Evolutionary conservation across 2,329 filamentous ascomycete genomes (phyloP), one percentile per base, ranked within the genome.

Genomic region (Pyricularia sp.): DNA sequence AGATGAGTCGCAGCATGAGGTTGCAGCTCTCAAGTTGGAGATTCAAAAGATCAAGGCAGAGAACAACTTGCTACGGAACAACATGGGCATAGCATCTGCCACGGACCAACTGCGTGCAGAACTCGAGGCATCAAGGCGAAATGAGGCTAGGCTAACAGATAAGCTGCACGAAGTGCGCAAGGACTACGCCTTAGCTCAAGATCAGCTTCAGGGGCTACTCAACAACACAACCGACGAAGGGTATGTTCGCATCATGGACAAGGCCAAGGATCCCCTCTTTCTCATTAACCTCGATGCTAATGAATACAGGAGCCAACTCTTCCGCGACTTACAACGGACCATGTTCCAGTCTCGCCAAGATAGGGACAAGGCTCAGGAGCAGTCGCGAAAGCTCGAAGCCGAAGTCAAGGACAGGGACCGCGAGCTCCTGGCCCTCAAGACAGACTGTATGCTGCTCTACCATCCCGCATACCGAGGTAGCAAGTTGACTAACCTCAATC

Each of bases 21-120:
- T 55, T 30, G n/a, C 57, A 22, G 49, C 26, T 13, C 53, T 64
- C 62, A 77, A 78, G 12, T 73, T 84, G 22, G 82, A 85, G 70
- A 71, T 85, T 26, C 83, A 83, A 33, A 80, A 85, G 40, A 75
- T 88, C 62, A 84, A 82, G 70, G 82, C 85, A 6, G 86, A 88
- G 72, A 87, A 86, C 69, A 79, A 81, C 44, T 72, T 87, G 8
- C 75, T 88, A 13, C 81, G 81, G 66, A 82, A 78, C 67, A 84
- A 79, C 62, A 76, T 84, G 63, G 79, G 79, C 10, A 81, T 80
- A 8, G 79, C 79, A 8, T 81, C 82, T 1, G 83, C 85, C 68
- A 82, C 80, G 65, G 79, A 81, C 59, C 75, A 79, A 59, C 75
- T 88, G 60, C 79, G 83, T 33, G 77, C 78, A 64, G 83, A 87